Evolutionary conservation across 768 basidiomycete species (phyloP).

Genomic region (Collybiopsis confluens): DNA sequence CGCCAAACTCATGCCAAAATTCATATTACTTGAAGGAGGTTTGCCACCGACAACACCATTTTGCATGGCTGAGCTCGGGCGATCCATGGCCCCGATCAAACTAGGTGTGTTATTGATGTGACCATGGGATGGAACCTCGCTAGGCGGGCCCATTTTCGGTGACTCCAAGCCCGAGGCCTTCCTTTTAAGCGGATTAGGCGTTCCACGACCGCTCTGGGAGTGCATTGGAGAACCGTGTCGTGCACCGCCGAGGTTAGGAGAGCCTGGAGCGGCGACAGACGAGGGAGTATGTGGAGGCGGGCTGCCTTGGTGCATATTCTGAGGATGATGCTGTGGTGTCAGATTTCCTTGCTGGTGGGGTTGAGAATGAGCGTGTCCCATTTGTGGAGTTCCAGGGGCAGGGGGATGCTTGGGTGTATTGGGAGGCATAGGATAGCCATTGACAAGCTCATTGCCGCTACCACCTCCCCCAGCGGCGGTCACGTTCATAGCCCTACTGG

Average conservation of each 20-base stretch:
- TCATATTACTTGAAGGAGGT: not conserved
- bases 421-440: conserved; percentile 4
- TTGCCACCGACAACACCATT: not conserved
- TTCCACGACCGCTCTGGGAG: conserved; percentile 3
- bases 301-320: conserved; percentile 3
- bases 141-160: not conserved
- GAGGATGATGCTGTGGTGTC: not conserved
- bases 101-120: not conserved
- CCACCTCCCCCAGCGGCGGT: not conserved
- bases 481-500: conserved; percentile 7
- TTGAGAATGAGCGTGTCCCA: conserved; percentile 1
- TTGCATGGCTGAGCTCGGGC: conserved; percentile 2
- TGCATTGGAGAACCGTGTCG: not conserved
- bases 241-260: not conserved
- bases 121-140: not conserved
- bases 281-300: conserved; percentile 3
- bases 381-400: conserved; percentile 5
- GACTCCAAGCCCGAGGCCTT: conserved; percentile 6
- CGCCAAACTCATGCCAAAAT: conserved; percentile 3
- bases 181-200: conserved; percentile 5
- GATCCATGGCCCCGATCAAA: not conserved
- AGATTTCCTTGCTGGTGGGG: not conserved
- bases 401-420: conserved; percentile 4
- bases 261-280: not conserved
- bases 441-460: not conserved